These are phyloP conservation scores for Ustilago sp. DNA, from an alignment of 1,284 basidiomycete species.

Conservation along the genomic window DNA sequence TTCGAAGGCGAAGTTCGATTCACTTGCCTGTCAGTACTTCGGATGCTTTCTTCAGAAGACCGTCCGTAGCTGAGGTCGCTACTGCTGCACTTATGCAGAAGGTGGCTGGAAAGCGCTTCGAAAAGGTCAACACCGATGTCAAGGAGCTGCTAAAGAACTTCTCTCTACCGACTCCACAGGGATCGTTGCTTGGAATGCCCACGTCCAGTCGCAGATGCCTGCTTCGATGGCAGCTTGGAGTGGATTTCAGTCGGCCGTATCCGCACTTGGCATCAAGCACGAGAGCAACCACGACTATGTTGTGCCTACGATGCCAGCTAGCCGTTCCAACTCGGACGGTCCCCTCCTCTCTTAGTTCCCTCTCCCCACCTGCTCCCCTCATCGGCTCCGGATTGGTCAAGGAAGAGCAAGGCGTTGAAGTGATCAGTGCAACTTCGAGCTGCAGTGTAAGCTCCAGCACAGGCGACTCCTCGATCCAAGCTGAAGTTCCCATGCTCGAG, in stretches of 20 bases:
- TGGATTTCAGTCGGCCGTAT: conserved; percentile 15
- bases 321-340: conserved; percentile 38
- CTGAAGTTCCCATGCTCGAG: conserved; percentile 19
- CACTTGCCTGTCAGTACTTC: conserved; percentile 34
- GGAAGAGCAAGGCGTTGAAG: conserved; percentile 12
- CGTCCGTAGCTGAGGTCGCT: conserved; percentile 44
- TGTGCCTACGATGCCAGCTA: conserved; percentile 4
- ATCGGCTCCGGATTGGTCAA: conserved; percentile 14
- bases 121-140: conserved; percentile 30
- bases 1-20: conserved; percentile 47
- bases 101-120: conserved; percentile 34
- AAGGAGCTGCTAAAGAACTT: conserved; percentile 33
- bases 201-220: conserved; percentile 38
- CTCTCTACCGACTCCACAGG: conserved; percentile 22
- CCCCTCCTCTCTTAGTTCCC: conserved; percentile 24
- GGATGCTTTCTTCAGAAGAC: conserved; percentile 36
- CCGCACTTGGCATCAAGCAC: not conserved
- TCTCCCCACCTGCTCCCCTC: conserved; percentile 23
- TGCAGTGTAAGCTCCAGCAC: conserved; percentile 43
- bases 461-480: conserved; percentile 16
- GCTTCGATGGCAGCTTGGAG: conserved; percentile 31
- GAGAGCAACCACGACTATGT: conserved; percentile 19
- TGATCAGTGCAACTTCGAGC: conserved; percentile 20
- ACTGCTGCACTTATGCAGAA: conserved; percentile 40
- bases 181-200: conserved; percentile 44